phyloP scores from a whole-genome alignment of 2,329 filamentous ascomycete species.

The Bipolaris oryzae region DNA sequence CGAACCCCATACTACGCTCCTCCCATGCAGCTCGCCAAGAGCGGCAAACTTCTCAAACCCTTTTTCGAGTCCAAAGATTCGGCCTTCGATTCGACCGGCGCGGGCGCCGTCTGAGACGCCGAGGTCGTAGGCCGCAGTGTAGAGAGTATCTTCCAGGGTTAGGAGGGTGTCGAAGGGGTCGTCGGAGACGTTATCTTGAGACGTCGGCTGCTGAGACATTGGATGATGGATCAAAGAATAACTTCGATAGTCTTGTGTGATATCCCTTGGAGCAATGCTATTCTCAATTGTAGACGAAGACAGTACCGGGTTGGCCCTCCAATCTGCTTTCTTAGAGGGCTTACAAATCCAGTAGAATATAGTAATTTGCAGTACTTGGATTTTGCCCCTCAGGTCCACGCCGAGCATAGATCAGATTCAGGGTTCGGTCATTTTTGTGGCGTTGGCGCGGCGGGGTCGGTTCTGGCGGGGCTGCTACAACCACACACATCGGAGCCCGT shows the following conservation, averaged over 20 bases:
- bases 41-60: conserved; percentile 92
- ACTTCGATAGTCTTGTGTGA: neutral
- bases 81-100: conserved; percentile 84
- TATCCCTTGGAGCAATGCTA: neutral
- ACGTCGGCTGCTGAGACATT: conserved; percentile 45
- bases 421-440: conserved; percentile 20
- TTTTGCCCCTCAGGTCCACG: neutral
- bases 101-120: conserved; percentile 76
- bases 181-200: neutral
- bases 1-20: conserved; percentile 82
- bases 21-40: conserved; percentile 78
- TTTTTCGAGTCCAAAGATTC: conserved; percentile 86
- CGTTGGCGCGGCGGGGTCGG: conserved; percentile 26
- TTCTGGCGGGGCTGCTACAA: conserved; percentile 32
- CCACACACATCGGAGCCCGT: conserved; percentile 16
- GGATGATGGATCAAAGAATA: conserved; percentile 4
- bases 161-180: conserved; percentile 64
- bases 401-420: conserved; percentile 4
- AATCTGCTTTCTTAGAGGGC: neutral
- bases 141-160: conserved; percentile 71
- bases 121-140: conserved; percentile 78
- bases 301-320: neutral
- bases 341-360: too few relatives aligned
- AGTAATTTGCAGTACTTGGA: too few relatives aligned
- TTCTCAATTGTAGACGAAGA: neutral